Evolutionary conservation across 495 filamentous ascomycete species (phyloP).

Genomic region (Aspergillus homomorphus): DNA sequence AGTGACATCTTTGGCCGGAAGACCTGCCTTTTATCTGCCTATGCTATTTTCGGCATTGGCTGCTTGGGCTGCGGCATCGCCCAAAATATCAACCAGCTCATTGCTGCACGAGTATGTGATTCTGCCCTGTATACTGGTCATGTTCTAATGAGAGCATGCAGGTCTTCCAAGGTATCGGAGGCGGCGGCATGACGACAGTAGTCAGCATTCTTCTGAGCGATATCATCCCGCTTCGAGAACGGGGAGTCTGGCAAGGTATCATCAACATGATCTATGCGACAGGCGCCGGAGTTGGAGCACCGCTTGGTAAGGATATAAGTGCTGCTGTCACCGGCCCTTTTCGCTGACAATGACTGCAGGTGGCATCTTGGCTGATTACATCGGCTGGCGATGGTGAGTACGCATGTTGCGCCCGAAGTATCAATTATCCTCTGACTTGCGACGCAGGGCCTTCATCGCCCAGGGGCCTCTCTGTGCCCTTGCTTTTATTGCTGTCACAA

Average conservation of each 20-base stretch:
- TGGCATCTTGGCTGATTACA: conserved; percentile 68
- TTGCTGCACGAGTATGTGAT: conserved; percentile 55
- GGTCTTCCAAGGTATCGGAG: conserved; percentile 70
- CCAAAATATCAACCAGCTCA: conserved; percentile 65
- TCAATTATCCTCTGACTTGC: conserved; percentile 17
- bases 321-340: neutral
- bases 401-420: neutral
- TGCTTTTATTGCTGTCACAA: conserved; percentile 61
- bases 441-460: conserved; percentile 61
- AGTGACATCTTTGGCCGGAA: conserved; percentile 86
- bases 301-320: conserved; percentile 51
- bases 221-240: conserved; percentile 69
- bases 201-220: conserved; percentile 77
- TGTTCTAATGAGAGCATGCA: conserved; percentile 5
- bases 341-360: conserved; percentile 25
- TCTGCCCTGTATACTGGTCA: neutral
- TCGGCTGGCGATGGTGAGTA: conserved; percentile 79
- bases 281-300: conserved; percentile 69
- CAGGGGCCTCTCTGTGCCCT: conserved; percentile 69
- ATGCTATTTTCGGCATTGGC: conserved; percentile 70
- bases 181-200: conserved; percentile 82
- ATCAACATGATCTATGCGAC: conserved; percentile 75
- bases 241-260: conserved; percentile 79
- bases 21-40: conserved; percentile 66
- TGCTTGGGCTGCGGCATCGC: conserved; percentile 71